Evolutionary conservation across 2,329 filamentous ascomycete species (phyloP).

Genomic region (Coccinonectria pachysandricola): DNA sequence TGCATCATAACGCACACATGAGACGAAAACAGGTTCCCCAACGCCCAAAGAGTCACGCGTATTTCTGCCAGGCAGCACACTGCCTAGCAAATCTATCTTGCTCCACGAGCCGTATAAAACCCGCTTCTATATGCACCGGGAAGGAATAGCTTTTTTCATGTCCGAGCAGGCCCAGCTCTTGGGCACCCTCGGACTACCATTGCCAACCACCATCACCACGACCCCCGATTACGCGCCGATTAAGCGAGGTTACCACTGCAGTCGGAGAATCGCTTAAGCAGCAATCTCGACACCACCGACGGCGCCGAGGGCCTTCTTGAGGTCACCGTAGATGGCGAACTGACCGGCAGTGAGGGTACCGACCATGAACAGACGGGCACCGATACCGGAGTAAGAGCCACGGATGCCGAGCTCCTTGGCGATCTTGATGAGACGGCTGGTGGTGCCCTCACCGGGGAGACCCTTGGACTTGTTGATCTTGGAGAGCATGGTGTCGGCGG

Average conservation of each 20-base stretch:
- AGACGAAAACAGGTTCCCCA: conserved; percentile 13
- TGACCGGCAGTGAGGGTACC: conserved; percentile 69
- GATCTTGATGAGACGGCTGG: conserved; percentile 76
- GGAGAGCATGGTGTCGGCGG: conserved; percentile 85
- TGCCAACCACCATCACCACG: conserved; percentile 6
- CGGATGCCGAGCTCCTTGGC: conserved; percentile 72
- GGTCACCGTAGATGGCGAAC: conserved; percentile 78
- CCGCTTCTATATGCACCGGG: conserved; percentile 9
- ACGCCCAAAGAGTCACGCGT: conserved; percentile 13
- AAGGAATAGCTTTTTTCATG: conserved; percentile 6
- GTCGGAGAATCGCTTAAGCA: conserved; percentile 10
- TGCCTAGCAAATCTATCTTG: conserved; percentile 9
- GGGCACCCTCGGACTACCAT: conserved; percentile 9
- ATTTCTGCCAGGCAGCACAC: conserved; percentile 10
- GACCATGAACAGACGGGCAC: conserved; percentile 55
- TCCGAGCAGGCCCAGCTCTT: conserved; percentile 16
- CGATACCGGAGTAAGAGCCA: conserved; percentile 72
- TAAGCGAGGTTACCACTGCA: no score
- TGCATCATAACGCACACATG: no score
- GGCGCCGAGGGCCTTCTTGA: conserved; percentile 58
- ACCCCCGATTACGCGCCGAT: conserved; percentile 5
- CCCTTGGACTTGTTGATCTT: conserved; percentile 97
- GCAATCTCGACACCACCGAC: conserved; percentile 66
- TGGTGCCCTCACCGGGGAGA: conserved; percentile 74
- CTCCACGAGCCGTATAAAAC: conserved; percentile 9